Conservation (phyloP, 192 early-diverging fungal species). For the Coemansia brasiliensis region DNA sequence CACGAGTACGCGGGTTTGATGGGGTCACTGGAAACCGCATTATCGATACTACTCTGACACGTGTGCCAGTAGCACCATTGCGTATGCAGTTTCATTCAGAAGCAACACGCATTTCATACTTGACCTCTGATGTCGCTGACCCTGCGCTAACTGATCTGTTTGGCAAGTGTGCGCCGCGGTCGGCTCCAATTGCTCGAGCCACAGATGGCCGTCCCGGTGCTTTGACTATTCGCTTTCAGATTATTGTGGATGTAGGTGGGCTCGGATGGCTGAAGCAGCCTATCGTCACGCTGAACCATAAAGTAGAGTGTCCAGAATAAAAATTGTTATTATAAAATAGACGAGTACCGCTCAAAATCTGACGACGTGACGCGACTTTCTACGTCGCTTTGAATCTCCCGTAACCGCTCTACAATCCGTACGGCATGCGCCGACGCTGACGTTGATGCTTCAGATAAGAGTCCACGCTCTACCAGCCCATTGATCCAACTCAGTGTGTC, state of each 20-base stretch:
- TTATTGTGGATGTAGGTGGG: slow-evolving; percentile 31
- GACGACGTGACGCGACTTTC: slow-evolving; percentile 11
- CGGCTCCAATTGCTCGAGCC: background rate
- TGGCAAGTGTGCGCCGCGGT: slow-evolving; percentile 39
- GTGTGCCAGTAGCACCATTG: slow-evolving; percentile 16
- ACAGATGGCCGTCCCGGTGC: slow-evolving; percentile 15
- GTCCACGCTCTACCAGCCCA: slow-evolving; percentile 10
- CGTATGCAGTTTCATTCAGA: slow-evolving; percentile 33
- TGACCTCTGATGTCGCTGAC: slow-evolving; percentile 43
- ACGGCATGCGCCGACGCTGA: slow-evolving; percentile 29
- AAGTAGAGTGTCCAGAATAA: slow-evolving; percentile 48
- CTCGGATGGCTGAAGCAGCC: slow-evolving; percentile 46
- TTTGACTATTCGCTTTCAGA: slow-evolving; percentile 44
- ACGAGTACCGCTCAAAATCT: slow-evolving; percentile 20
- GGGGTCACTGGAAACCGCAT: slow-evolving; percentile 38
- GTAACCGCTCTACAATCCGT: slow-evolving; percentile 27
- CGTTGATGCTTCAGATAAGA: background rate
- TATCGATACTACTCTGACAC: slow-evolving; percentile 20
- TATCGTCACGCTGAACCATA: slow-evolving; percentile 49
- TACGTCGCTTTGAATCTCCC: slow-evolving; percentile 37
- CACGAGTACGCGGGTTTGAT: slow-evolving; percentile 37
- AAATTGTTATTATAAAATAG: slow-evolving; percentile 13
- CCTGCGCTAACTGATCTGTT: slow-evolving; percentile 46
- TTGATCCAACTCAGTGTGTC: slow-evolving; percentile 33
- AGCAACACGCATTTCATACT: slow-evolving; percentile 15